Evolutionary conservation across 768 basidiomycete species (phyloP).

Genomic region (Lentinula sp.): DNA sequence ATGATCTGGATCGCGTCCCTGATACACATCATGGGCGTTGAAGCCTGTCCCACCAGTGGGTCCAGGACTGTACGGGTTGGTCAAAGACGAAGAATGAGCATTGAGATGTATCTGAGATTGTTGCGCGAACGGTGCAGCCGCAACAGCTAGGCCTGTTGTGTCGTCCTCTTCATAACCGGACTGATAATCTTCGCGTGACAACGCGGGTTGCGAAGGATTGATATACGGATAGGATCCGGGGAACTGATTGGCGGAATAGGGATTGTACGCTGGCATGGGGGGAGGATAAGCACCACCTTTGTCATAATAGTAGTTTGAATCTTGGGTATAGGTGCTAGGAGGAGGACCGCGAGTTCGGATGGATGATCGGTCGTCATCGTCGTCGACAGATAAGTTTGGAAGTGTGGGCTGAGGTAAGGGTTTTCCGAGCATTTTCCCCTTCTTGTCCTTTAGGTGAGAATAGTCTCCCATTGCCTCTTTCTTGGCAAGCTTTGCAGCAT

Average conservation of each 20-base stretch:
- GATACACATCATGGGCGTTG: slow-evolving; percentile 52
- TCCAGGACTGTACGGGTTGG: slow-evolving; percentile 7
- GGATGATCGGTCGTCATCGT: slow-evolving; percentile 60
- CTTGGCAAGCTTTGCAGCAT: slow-evolving; percentile 76
- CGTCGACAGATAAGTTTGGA: slow-evolving; percentile 85
- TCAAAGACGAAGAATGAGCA: not conserved
- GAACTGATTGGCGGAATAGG: slow-evolving; percentile 52
- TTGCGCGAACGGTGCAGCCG: slow-evolving; percentile 55
- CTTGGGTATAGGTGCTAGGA: slow-evolving; percentile 47
- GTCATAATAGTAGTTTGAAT: slow-evolving; percentile 45
- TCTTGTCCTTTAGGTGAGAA: slow-evolving; percentile 90
- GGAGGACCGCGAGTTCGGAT: slow-evolving; percentile 50
- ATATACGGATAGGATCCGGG: slow-evolving; percentile 47
- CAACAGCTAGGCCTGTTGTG: slow-evolving; percentile 48
- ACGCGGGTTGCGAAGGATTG: slow-evolving; percentile 51
- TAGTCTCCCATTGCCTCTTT: slow-evolving; percentile 90
- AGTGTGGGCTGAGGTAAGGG: slow-evolving; percentile 91
- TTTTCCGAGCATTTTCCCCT: slow-evolving; percentile 75
- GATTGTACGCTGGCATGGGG: slow-evolving; percentile 74
- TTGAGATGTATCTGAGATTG: slow-evolving; percentile 17
- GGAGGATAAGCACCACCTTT: slow-evolving; percentile 53
- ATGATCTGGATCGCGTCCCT: slow-evolving; percentile 28
- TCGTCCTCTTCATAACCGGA: slow-evolving; percentile 60
- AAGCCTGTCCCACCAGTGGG: slow-evolving; percentile 26
- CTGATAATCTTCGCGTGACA: slow-evolving; percentile 50